Evolutionary conservation across 805 yeast species (phyloP), one percentile per base, ranked within the genome.

Genomic region (Teunomyces atbi): DNA sequence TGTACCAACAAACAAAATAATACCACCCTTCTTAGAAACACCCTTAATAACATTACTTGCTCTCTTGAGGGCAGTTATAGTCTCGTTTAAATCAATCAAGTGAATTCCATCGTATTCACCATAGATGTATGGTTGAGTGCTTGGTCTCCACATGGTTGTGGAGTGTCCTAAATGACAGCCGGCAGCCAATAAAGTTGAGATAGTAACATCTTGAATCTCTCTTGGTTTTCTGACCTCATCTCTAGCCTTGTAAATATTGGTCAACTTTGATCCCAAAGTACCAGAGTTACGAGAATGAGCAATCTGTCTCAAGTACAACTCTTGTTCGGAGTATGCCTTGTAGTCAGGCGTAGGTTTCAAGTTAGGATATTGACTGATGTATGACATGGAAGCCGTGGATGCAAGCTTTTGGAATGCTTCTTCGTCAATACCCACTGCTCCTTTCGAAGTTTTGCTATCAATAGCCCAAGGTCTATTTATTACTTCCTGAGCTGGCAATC

Each of bases 161-260:
- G 96, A 78, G 57, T 92, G 97, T 23, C 99, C 99, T 55, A 94
- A 72, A 65, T 94, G 99, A 39, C 92, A 92, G 44, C 97, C 97
- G 0, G 97, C 89, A 3, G 97, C 92, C 65, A 92, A 64, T 44
- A 94, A 74, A 47, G 82, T 82, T 26, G 89, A 72, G 30, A 90
- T 72, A 2, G 92, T 76, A 10, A 88, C 62, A 46, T 86, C 80
- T 18, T 76, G 66, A 18, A 81, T 71, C 11, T 72, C 56, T 29
- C 78, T 70, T 13, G 96, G 96, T 19, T 73, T 67, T 38, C 73
- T 71, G 26, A 84, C 71, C 49, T 86, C 86, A 50, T 77, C 73
- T 59, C 83, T 82, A 13, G 96, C 96, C 44, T 69, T 66, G 61
- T 88, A 89, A 5, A 86, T 83, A 48, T 81, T 74, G 45, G 70